phyloP scores from a whole-genome alignment of 345 rosid species.

The Corchorus capsularis region DNA sequence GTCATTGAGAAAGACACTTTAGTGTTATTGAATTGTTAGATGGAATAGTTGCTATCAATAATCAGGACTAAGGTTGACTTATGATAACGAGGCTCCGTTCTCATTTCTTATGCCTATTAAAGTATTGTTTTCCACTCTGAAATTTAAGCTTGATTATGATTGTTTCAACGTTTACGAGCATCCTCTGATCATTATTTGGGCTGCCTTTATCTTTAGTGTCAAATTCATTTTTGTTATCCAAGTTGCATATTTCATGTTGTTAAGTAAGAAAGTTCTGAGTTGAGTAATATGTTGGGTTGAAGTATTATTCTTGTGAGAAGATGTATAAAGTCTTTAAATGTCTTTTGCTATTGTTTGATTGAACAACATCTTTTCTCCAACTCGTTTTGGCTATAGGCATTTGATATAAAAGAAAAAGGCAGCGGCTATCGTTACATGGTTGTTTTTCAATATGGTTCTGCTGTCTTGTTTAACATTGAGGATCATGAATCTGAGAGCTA shows the following conservation, averaged over 20 bases:
- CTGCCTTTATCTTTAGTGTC: not conserved
- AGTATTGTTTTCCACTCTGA: not conserved
- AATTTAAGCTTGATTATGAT: constrained; percentile 2
- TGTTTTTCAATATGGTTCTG: constrained; percentile 93
- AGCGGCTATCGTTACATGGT: constrained; percentile 65
- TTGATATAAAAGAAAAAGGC: constrained; percentile 45
- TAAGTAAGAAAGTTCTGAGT: not conserved
- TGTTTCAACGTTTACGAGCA: not conserved
- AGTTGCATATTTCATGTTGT: not conserved
- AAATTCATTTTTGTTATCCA: not conserved
- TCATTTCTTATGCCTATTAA: not conserved
- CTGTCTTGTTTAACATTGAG: constrained; percentile 81
- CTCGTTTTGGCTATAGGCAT: constrained; percentile 37
- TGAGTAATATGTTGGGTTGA: constrained; percentile 1
- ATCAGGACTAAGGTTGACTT: not conserved
- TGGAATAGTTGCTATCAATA: not conserved
- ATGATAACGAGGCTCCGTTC: not conserved
- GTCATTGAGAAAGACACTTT: not conserved
- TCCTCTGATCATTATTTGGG: not conserved
- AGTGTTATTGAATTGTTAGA: not conserved
- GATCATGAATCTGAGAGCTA: constrained; percentile 67
- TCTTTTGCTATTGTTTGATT: constrained; percentile 13
- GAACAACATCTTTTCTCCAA: not conserved
- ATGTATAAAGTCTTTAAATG: not conserved
- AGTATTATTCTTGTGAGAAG: not conserved